Conservation (phyloP, 1,284 basidiomycete genomes). For the Erythrobasidium hasegawianum region DNA sequence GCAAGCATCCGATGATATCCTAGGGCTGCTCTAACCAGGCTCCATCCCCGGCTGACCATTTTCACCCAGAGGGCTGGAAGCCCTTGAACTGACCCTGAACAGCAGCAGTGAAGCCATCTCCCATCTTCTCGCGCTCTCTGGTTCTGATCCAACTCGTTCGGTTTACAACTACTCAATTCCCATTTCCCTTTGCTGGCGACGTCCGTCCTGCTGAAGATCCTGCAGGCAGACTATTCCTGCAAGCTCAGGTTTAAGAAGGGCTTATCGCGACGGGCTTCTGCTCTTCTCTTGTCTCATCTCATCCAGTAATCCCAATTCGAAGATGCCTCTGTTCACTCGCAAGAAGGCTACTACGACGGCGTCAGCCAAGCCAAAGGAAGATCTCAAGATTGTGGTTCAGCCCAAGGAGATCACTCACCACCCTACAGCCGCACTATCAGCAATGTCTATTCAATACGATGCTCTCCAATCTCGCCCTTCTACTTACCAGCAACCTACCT, state of each 20-base stretch:
- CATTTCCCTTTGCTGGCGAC: no score
- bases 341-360: constrained; percentile 24
- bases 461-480: constrained; percentile 6
- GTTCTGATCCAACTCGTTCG: neutral
- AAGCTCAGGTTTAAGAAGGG: neutral
- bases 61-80: no score
- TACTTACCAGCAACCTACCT: constrained; percentile 26
- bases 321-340: constrained; percentile 25
- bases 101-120: no score
- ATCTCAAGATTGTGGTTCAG: constrained; percentile 10
- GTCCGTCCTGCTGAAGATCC: neutral
- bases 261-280: neutral
- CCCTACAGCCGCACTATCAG: constrained; percentile 22
- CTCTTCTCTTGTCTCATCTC: neutral
- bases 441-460: constrained; percentile 34
- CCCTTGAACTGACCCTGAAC: no score
- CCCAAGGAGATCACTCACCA: neutral
- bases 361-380: constrained; percentile 8
- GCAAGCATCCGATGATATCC: no score
- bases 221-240: neutral
- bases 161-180: neutral
- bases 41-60: no score
- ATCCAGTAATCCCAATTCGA: neutral
- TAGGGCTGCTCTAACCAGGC: no score
- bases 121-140: neutral